A percentile compares a stretch with the other conserved stretches of the same genome.
Conservation (phyloP, 2,329 filamentous ascomycete genomes). For the Simplicillium sp. region DNA sequence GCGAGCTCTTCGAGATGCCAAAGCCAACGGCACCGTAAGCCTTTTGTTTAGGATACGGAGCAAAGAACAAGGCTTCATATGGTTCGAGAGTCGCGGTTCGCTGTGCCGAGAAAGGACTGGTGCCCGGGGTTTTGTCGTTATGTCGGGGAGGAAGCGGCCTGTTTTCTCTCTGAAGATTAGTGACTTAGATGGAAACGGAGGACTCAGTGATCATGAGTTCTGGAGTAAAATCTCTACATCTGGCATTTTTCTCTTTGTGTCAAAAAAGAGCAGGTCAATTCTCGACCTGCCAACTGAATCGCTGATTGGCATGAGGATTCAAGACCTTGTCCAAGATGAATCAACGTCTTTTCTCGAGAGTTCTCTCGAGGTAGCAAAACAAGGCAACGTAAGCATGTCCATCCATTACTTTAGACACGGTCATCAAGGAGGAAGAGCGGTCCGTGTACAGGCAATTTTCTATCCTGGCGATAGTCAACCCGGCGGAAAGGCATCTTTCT, state of each 20-base stretch:
- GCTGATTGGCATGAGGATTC: conserved; percentile 79
- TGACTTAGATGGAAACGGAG: conserved; percentile 45
- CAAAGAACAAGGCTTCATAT: conserved; percentile 85
- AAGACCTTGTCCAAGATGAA: conserved; percentile 78
- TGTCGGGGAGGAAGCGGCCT: conserved; percentile 78
- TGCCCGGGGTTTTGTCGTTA: conserved; percentile 83
- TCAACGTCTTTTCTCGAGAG: too few relatives aligned
- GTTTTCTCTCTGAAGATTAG: conserved; percentile 67
- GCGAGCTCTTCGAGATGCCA: conserved; percentile 81
- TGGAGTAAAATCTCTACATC: conserved; percentile 93
- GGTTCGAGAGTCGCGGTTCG: conserved; percentile 92
- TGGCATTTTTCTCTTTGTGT: conserved; percentile 86
- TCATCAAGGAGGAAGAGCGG: conserved; percentile 58
- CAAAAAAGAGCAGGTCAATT: conserved; percentile 71
- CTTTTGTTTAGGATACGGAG: conserved; percentile 82
- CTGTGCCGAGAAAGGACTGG: conserved; percentile 87
- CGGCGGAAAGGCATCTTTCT: conserved; percentile 75
- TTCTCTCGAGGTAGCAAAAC: conserved; percentile 68
- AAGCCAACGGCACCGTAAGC: conserved; percentile 65
- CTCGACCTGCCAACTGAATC: conserved; percentile 76
- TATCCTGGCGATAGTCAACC: conserved; percentile 76
- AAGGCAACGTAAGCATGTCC: conserved; percentile 65
- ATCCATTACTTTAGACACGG: conserved; percentile 87
- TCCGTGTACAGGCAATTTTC: conserved; percentile 77
- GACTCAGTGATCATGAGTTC: conserved; percentile 71